These are phyloP conservation scores for Aegle marmelos DNA, from an alignment of 345 rosid species.

Conservation along the genomic window DNA sequence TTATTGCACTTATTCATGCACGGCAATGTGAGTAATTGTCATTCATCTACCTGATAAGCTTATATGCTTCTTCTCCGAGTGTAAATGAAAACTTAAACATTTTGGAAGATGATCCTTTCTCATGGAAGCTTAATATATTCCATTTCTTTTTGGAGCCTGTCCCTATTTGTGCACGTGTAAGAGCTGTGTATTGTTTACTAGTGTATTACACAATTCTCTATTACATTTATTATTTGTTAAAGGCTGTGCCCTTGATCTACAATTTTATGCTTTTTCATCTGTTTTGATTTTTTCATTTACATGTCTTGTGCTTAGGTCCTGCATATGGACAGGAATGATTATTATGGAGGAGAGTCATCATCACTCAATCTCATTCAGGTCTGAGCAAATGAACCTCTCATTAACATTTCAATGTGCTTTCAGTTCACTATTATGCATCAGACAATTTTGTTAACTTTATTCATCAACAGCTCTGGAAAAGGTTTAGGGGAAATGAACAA, in stretches of 20 bases:
- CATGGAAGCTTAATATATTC: neutral
- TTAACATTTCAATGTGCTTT: neutral
- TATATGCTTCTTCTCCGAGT: neutral
- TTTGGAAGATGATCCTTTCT: neutral
- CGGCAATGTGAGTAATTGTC: neutral
- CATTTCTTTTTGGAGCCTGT: neutral
- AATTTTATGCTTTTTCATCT: neutral
- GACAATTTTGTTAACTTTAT: conserved; percentile 4
- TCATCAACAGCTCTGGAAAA: conserved; percentile 82
- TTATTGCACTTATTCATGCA: neutral
- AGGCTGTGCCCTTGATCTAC: neutral
- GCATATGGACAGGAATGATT: conserved; percentile 98
- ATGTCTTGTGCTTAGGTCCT: conserved; percentile 50
- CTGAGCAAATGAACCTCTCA: neutral
- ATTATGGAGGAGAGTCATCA: conserved; percentile 98
- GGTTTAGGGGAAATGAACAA: conserved; percentile 80
- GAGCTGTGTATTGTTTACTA: neutral
- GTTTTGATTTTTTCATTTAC: neutral
- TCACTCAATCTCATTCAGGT: conserved; percentile 98
- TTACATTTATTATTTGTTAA: neutral
- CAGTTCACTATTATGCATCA: neutral
- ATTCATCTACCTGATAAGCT: neutral
- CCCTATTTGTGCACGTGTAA: neutral
- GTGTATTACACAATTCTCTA: neutral
- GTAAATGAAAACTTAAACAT: neutral